phyloP scores from a whole-genome alignment of 2,329 filamentous ascomycete genomes.

The Ceratocystiopsis brevicomis region DNA sequence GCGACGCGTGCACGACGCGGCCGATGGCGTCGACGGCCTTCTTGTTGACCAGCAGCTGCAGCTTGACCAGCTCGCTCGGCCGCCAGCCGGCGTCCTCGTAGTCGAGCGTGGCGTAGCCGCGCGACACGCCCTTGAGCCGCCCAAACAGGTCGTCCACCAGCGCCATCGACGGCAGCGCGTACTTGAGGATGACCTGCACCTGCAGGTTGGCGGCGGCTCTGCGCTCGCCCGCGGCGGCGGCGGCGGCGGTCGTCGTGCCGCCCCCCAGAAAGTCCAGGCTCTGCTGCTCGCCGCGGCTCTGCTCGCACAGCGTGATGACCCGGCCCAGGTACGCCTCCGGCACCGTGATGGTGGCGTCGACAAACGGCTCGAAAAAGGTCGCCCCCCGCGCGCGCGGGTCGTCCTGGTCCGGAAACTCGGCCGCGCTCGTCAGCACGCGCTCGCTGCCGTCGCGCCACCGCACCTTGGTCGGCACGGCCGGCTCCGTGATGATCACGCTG shows the following conservation, averaged over 20 bases:
- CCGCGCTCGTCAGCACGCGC: slow-evolving; percentile 65
- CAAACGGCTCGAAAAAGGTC: slow-evolving; percentile 40
- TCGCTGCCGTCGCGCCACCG: slow-evolving; percentile 61
- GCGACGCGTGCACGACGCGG: slow-evolving; percentile 69
- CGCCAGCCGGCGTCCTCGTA: slow-evolving; percentile 92
- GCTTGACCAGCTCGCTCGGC: slow-evolving; percentile 60
- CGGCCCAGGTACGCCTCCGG: slow-evolving; percentile 88
- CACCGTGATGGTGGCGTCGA: slow-evolving; percentile 69
- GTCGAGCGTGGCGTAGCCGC: slow-evolving; percentile 82
- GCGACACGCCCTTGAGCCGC: slow-evolving; percentile 75
- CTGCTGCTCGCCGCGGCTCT: slow-evolving; percentile 70
- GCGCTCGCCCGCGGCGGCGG: not conserved
- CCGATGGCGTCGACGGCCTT: slow-evolving; percentile 82
- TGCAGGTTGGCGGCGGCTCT: too few species aligned
- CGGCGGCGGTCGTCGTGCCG: slow-evolving; percentile 17
- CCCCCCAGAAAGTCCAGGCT: slow-evolving; percentile 68
- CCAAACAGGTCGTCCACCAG: slow-evolving; percentile 95
- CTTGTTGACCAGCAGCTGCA: slow-evolving; percentile 89
- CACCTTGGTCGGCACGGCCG: slow-evolving; percentile 81
- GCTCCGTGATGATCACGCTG: slow-evolving; percentile 91
- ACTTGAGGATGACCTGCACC: slow-evolving; percentile 86
- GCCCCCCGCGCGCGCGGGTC: slow-evolving; percentile 26
- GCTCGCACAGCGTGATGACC: slow-evolving; percentile 87
- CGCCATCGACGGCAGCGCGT: slow-evolving; percentile 71
- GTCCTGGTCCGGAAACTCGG: slow-evolving; percentile 61